Evolutionary conservation across 78 protist species (phyloP).

Genomic region (Emiliania huxleyi): DNA sequence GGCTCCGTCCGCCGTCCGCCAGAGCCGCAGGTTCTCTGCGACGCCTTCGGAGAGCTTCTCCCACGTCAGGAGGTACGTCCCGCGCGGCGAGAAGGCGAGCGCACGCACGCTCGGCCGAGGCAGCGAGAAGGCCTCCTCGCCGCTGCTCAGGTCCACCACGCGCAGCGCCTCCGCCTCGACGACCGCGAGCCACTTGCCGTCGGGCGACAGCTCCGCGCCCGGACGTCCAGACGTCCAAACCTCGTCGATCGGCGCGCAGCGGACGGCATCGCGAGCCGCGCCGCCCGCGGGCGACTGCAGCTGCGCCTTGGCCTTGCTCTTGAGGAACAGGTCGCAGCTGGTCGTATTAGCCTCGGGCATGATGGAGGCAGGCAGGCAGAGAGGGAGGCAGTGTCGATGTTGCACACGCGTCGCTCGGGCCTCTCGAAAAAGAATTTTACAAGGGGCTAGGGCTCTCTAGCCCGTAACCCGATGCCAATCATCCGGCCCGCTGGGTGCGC

Average conservation of each 20-base stretch:
- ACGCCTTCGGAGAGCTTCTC: conserved; percentile 33
- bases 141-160: background rate
- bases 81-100: conserved; percentile 9
- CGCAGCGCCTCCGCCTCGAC: conserved; percentile 3
- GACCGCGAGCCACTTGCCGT: background rate
- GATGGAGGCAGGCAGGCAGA: too few relatives aligned
- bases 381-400: too few relatives aligned
- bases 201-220: background rate
- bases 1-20: background rate
- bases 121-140: background rate
- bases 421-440: too few relatives aligned
- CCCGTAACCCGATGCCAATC: too few relatives aligned
- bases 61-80: conserved; percentile 37
- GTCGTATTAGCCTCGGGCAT: too few relatives aligned
- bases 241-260: background rate
- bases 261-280: too few relatives aligned
- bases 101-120: background rate
- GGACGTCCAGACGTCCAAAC: background rate
- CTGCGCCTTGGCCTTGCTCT: too few relatives aligned
- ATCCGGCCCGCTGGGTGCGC: too few relatives aligned
- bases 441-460: too few relatives aligned
- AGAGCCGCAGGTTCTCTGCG: conserved; percentile 19
- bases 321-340: too few relatives aligned
- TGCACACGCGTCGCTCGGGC: too few relatives aligned
- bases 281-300: too few relatives aligned